Conservation (phyloP, 2,329 filamentous ascomycete species). For the Colletotrichum magnum region DNA sequence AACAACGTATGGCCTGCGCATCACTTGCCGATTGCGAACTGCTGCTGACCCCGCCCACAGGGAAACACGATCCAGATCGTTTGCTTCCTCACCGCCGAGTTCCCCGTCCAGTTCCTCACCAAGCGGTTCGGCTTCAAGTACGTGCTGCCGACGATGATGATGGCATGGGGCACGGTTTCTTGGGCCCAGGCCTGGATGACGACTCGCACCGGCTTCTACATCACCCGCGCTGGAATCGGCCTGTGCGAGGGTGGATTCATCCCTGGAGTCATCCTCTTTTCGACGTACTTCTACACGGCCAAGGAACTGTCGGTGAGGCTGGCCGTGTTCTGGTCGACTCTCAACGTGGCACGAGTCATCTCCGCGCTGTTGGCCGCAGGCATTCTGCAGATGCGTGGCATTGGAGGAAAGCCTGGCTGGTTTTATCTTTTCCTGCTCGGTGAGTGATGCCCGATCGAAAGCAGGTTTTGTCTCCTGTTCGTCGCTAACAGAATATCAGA, state of each 20-base stretch:
- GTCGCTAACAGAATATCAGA: conserved; percentile 36
- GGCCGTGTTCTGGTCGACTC: conserved; percentile 76
- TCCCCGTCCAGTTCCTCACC: conserved; percentile 73
- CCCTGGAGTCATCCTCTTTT: conserved; percentile 68
- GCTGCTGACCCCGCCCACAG: conserved; percentile 17
- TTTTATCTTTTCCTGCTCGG: conserved; percentile 65
- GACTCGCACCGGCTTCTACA: conserved; percentile 56
- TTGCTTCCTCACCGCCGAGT: conserved; percentile 69
- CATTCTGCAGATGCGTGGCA: conserved; percentile 65
- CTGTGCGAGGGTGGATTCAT: conserved; percentile 63
- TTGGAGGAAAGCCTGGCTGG: conserved; percentile 65
- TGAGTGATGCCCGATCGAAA: too few relatives aligned
- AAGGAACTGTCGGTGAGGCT: conserved; percentile 63
- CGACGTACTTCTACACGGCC: conserved; percentile 48
- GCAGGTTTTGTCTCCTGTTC: too few relatives aligned
- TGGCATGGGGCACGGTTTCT: conserved; percentile 43
- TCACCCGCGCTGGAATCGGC: conserved; percentile 55
- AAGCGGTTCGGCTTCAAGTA: conserved; percentile 61
- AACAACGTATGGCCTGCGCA: conserved; percentile 58
- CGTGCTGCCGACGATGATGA: conserved; percentile 48
- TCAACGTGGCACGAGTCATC: conserved; percentile 59
- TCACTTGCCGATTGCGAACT: conserved; percentile 1
- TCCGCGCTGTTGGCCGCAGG: conserved; percentile 63
- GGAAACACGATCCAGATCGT: conserved; percentile 70
- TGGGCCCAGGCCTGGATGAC: conserved; percentile 49